Percentiles rank a stretch among this genome's conserved stretches.
phyloP scores from a whole-genome alignment of 768 basidiomycete species.

The Cystofilobasidium ferigula region DNA sequence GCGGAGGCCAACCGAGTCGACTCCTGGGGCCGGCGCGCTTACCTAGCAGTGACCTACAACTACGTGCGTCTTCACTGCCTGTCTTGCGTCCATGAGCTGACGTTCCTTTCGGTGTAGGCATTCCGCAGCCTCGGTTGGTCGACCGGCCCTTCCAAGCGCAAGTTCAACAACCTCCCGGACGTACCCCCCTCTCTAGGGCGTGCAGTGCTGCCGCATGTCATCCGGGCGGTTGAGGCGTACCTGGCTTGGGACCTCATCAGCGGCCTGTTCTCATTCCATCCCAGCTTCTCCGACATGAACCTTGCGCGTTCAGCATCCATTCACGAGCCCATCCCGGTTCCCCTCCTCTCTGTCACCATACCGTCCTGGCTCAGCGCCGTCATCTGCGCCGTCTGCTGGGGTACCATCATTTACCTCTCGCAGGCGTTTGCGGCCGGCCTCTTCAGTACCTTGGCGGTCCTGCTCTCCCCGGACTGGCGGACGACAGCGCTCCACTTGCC shows the following conservation, averaged over 20 bases:
- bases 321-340: not conserved
- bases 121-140: constrained; percentile 13
- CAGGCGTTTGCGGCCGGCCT: constrained; percentile 12
- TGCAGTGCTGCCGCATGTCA: not conserved
- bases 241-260: not conserved
- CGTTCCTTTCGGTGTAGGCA: not conserved
- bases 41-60: not conserved
- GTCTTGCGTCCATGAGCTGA: not conserved
- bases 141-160: not conserved
- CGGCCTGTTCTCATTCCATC: constrained; percentile 9
- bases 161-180: not conserved
- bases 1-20: not conserved
- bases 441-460: not conserved
- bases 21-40: not conserved
- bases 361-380: not conserved
- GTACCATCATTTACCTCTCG: not conserved
- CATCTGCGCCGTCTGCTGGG: not conserved
- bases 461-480: not conserved
- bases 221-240: not conserved
- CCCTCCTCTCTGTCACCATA: not conserved
- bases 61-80: not conserved
- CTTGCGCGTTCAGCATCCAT: not conserved
- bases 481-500: constrained; percentile 2
- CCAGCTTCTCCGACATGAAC: not conserved
- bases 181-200: not conserved